Percentiles rank a stretch among this genome's conserved stretches.
Evolutionary conservation across 257 asterid species (phyloP).

Genomic region (Ballota nigra): DNA sequence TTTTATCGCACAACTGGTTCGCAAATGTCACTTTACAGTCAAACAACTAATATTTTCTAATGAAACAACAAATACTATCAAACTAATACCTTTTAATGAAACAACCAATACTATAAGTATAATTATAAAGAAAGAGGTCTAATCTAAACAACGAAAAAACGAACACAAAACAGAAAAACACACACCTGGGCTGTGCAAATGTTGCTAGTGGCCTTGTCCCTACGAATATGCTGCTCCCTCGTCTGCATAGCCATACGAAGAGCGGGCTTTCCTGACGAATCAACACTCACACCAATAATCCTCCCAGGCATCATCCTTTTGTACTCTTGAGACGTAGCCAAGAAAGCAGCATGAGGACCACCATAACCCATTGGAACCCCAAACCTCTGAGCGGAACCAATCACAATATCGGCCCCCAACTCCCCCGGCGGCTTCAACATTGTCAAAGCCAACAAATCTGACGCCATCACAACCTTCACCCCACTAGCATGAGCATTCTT

Average conservation of each 20-base stretch:
- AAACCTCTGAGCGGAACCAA: slow-evolving; percentile 98
- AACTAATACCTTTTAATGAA: not conserved
- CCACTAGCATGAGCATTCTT: slow-evolving; percentile 92
- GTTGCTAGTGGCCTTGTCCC: slow-evolving; percentile 99
- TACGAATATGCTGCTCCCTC: slow-evolving; percentile 96
- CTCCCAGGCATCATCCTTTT: slow-evolving; percentile 99
- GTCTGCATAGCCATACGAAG: slow-evolving; percentile 99
- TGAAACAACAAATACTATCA: not conserved
- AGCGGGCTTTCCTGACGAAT: slow-evolving; percentile 91
- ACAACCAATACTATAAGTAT: too few species aligned
- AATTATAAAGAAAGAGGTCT: not conserved
- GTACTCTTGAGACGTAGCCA: slow-evolving; percentile 98
- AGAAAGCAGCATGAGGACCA: slow-evolving; percentile 98
- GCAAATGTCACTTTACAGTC: too few species aligned
- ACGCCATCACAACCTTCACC: slow-evolving; percentile 96
- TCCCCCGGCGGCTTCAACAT: slow-evolving; percentile 96
- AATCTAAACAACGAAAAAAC: not conserved
- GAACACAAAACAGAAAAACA: not conserved
- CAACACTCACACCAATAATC: slow-evolving; percentile 93
- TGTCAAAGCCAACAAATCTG: slow-evolving; percentile 87
- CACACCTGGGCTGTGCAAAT: slow-evolving; percentile 98
- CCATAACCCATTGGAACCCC: slow-evolving; percentile 99
- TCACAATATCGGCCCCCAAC: slow-evolving; percentile 89
- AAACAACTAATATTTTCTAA: too few species aligned
- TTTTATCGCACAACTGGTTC: not conserved